phyloP scores from a whole-genome alignment of 805 yeast genomes.

The Candida yuanshanica region DNA sequence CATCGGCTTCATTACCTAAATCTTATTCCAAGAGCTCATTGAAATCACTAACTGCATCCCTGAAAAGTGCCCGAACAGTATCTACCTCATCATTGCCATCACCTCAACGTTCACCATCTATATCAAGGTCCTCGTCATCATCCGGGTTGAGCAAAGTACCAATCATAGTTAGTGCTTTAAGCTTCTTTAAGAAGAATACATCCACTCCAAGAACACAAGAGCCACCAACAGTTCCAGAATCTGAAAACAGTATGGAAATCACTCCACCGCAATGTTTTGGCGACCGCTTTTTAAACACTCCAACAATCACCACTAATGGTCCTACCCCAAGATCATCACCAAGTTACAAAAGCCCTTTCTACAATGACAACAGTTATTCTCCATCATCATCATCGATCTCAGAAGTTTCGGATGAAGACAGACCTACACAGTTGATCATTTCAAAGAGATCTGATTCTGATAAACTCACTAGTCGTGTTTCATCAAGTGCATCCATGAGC shows the following conservation, averaged over 20 bases:
- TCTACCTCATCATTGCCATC: not conserved
- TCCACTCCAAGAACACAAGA: slow-evolving; percentile 3
- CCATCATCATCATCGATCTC: slow-evolving; percentile 19
- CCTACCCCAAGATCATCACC: slow-evolving; percentile 8
- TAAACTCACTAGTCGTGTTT: slow-evolving; percentile 7
- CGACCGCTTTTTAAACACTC: not conserved
- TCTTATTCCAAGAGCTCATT: not conserved
- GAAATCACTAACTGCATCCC: not conserved
- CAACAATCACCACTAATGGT: not conserved
- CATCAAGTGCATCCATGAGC: slow-evolving; percentile 14
- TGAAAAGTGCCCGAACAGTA: not conserved
- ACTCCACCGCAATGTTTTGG: slow-evolving; percentile 5
- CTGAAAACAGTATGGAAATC: not conserved
- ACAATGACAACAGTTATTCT: slow-evolving; percentile 9
- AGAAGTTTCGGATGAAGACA: slow-evolving; percentile 19
- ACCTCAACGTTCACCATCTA: slow-evolving; percentile 4
- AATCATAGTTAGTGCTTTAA: slow-evolving; percentile 18
- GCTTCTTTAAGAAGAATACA: slow-evolving; percentile 19
- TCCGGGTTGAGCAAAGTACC: slow-evolving; percentile 19
- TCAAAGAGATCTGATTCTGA: slow-evolving; percentile 5
- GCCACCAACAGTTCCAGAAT: slow-evolving; percentile 1
- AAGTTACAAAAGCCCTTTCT: slow-evolving; percentile 1
- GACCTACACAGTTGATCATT: not conserved
- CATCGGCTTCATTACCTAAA: not conserved
- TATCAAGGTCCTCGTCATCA: slow-evolving; percentile 14